These are phyloP conservation scores for Infundibulicybe gibba DNA, from an alignment of 768 basidiomycete genomes.

Conservation along the genomic window DNA sequence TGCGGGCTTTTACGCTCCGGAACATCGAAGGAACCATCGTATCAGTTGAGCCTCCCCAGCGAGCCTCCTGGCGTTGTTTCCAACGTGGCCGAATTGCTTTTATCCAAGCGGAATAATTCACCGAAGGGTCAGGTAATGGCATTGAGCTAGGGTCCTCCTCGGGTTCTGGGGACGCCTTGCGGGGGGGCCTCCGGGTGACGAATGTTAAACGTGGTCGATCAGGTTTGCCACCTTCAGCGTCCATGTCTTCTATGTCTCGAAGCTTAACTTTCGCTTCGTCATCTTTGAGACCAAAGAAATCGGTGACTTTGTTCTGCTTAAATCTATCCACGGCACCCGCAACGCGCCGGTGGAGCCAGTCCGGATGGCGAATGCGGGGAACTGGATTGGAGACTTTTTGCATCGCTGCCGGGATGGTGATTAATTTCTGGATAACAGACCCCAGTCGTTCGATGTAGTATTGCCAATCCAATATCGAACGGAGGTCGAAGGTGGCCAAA, in stretches of 20 bases:
- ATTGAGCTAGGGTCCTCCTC: conserved; percentile 24
- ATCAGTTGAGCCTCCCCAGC: conserved; percentile 35
- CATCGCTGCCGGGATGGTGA: conserved; percentile 98
- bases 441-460: conserved; percentile 98
- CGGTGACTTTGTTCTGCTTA: conserved; percentile 96
- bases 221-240: conserved; percentile 16
- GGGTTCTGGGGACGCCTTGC: conserved; percentile 39
- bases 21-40: conserved; percentile 72
- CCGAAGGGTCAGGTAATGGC: conserved; percentile 59
- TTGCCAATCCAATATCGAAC: conserved; percentile 94
- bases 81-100: conserved; percentile 74
- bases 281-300: conserved; percentile 70
- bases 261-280: conserved; percentile 26
- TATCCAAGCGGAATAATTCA: conserved; percentile 76
- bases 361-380: conserved; percentile 92
- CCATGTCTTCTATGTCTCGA: conserved; percentile 64
- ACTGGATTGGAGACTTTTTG: conserved; percentile 97
- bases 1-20: conserved; percentile 50
- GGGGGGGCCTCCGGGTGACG: conserved; percentile 45
- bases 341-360: conserved; percentile 93
- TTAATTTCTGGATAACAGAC: conserved; percentile 97
- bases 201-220: conserved; percentile 45
- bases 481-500: conserved; percentile 82
- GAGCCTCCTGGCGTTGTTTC: conserved; percentile 55
- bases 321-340: conserved; percentile 92